A percentile compares a stretch with the other conserved stretches of the same genome.
These are phyloP conservation scores for Salix arbutifolia DNA, from an alignment of 345 rosid species.

Conservation along the genomic window DNA sequence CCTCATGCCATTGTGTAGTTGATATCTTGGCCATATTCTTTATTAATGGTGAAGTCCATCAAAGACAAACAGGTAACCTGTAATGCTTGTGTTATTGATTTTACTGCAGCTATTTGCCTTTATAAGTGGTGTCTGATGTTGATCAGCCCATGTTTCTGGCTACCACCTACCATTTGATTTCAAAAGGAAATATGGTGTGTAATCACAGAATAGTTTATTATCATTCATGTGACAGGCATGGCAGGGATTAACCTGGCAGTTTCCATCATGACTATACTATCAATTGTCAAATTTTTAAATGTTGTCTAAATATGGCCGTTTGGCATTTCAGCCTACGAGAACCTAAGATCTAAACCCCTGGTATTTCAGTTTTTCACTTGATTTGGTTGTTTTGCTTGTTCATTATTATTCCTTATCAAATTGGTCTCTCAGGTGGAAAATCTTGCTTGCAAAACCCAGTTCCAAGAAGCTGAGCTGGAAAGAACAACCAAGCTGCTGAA, in stretches of 20 bases:
- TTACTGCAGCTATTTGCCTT: conserved; percentile 92
- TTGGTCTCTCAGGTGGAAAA: conserved; percentile 62
- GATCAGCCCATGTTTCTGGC: conserved; percentile 97
- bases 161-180: conserved; percentile 88
- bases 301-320: background rate
- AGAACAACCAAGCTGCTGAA: conserved; percentile 78
- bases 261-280: background rate
- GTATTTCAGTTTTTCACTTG: background rate
- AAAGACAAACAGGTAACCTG: conserved; percentile 96
- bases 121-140: conserved; percentile 87
- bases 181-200: conserved; percentile 71
- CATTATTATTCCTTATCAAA: conserved; percentile 18
- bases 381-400: conserved; percentile 11
- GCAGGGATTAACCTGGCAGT: background rate
- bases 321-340: background rate
- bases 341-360: background rate
- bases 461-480: conserved; percentile 89
- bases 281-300: background rate
- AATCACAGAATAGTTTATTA: conserved; percentile 87
- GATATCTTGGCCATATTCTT: background rate
- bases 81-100: conserved; percentile 79
- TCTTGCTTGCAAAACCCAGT: conserved; percentile 75
- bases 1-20: background rate
- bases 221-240: conserved; percentile 67
- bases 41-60: conserved; percentile 61